Evolutionary conservation across 257 asterid genomes (phyloP), one percentile per base, ranked within the genome.

Genomic region (Solanum tacnaense): DNA sequence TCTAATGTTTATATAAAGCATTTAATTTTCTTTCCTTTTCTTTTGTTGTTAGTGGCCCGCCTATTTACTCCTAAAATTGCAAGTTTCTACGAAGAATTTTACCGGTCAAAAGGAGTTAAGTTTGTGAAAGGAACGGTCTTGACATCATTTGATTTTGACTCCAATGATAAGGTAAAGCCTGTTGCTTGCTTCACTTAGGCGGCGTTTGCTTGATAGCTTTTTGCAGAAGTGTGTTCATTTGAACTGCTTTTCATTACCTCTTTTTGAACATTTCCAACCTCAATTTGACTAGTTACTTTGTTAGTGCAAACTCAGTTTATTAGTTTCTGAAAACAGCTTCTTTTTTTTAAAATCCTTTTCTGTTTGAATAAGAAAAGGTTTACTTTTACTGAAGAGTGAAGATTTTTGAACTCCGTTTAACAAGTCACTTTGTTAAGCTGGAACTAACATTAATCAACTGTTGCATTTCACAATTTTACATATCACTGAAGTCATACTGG

Each of bases 41-140:
- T 90, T 84, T 84, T 90, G 84, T 81, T 94, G 70, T 91, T 90
- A 97, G 99, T 97, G 99, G 96, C 97, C 87, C 98, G 98, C 75
- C 92, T 97, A 88, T 96, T 96, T 89, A 95, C 98, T 46, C 91
- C 98, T 56, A 94, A 93, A 92, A 94, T 97, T 88, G 98, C 99
- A 44, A 91, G 92, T 86, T 95, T 91, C 92, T 96, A 97, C 72
- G 99, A 97, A 93, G 98, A 97, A 35, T 97, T 91, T 91, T 97
- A 95, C 92, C 87, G 92, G 95, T 92, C 99, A 82, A 95, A 93
- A 94, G 99, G 99, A 87, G 98, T 97, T 90, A 93, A 92, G 88
- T 97, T 97, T 86, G 88, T 93, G 84, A 97, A 96, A 93, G 99
- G 99, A 91, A 96, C 98, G 29, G 96, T 94, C 60, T 88, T 96